Evolutionary conservation across 2,329 filamentous ascomycete genomes (phyloP), one percentile per base, ranked within the genome.

Genomic region (Thermoascus crustaceus): DNA sequence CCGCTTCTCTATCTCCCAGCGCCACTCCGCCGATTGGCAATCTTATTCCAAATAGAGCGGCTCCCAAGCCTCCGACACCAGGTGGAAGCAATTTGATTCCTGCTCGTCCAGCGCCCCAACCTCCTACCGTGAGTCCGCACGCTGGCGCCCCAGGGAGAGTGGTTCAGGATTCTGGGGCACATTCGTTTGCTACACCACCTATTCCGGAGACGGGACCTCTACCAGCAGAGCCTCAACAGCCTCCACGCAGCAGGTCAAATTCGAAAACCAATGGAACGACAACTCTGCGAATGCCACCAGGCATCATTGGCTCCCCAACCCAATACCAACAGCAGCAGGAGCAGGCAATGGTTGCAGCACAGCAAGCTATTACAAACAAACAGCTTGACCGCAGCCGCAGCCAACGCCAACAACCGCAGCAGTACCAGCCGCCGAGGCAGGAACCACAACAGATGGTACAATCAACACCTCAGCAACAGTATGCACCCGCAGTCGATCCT

Each of bases 21-120:
- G 49, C 56, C 39, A 52, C 55, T 35, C 56, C 57, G 14, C 45
- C 52, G 59, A 64, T n/a, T n/a, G n/a, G n/a, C n/a, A n/a, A 57
- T 50, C 67, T 87, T 51, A 72, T 94, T 54, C 88, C 91, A 32
- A 83, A 78, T 52, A 78, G 91, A 41, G 84, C 86, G 36, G 87
- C 89, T 30, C 91, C 88, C 34, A 85, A 84, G 60, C 85, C 89
- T n/a, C 91, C 89, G 32, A 73, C 60, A 18, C 47, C 55, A 40
- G 46, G 46, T 22, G 47, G 49, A 38, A 42, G 46, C 40, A 57
- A 63, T 43, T 5, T 60, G 21, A 47, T 53, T 11, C 64, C 67
- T 29, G 52, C 54, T 42, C 61, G 68, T 33, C 52, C 61, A 42
- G 54, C 67, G 6, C 66, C 67, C 14, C 63, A 62, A 40, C 57